These are phyloP conservation scores for Globisporangium okanoganense DNA, from an alignment of 352 stramenopile genomes.

Conservation along the genomic window DNA sequence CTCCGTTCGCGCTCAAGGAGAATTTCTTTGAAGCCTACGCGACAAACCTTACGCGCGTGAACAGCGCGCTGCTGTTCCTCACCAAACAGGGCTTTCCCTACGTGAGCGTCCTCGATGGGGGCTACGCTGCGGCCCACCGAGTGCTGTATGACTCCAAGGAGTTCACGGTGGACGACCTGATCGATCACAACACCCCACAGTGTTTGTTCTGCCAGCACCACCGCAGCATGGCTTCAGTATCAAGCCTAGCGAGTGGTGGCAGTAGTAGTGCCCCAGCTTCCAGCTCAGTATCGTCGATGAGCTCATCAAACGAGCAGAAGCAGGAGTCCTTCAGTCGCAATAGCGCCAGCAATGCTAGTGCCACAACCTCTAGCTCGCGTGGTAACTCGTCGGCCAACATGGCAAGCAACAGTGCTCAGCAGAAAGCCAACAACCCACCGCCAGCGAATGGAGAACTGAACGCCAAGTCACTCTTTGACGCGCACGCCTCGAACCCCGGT, in stretches of 20 bases:
- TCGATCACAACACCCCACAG: conserved; percentile 61
- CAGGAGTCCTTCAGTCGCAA: conserved; percentile 7
- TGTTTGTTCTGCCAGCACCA: conserved; percentile 67
- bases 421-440: neutral
- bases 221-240: conserved; percentile 17
- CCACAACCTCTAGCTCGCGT: neutral
- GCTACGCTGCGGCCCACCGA: conserved; percentile 58
- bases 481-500: conserved; percentile 11
- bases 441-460: conserved; percentile 22
- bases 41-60: conserved; percentile 61
- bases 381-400: conserved; percentile 3
- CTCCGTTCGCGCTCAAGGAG: conserved; percentile 49
- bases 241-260: neutral
- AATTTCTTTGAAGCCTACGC: conserved; percentile 64
- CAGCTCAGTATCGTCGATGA: neutral
- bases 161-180: conserved; percentile 63
- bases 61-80: conserved; percentile 67
- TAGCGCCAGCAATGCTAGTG: neutral
- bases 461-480: conserved; percentile 37
- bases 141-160: conserved; percentile 44
- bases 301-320: neutral
- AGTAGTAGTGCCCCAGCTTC: neutral
- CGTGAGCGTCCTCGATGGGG: conserved; percentile 72
- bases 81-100: conserved; percentile 68
- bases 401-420: neutral